A percentile compares a stretch with the other conserved stretches of the same genome.
Evolutionary conservation across 2,329 filamentous ascomycete species (phyloP).

Genomic region (Drechslerella coelobrocha): DNA sequence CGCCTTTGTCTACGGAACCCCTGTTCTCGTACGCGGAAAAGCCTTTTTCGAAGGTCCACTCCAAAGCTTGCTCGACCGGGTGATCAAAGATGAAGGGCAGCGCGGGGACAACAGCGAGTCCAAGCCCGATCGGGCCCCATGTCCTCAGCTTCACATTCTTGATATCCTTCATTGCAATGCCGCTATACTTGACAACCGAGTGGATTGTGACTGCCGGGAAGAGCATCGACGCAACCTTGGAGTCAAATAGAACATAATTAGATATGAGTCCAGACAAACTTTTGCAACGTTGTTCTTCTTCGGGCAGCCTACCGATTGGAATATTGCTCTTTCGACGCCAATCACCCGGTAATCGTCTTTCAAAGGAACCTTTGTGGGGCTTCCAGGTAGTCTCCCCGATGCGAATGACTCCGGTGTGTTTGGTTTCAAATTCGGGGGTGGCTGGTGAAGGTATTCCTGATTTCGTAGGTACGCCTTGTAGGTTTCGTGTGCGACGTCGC

Average conservation of each 20-base stretch:
- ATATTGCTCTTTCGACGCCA: conserved; percentile 87
- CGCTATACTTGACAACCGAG: conserved; percentile 87
- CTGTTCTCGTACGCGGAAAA: conserved; percentile 73
- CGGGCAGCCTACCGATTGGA: conserved; percentile 65
- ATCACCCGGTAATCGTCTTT: conserved; percentile 90
- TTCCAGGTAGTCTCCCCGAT: conserved; percentile 28
- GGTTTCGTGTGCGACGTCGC: conserved; percentile 89
- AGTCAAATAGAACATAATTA: too few relatives aligned
- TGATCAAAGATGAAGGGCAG: conserved; percentile 86
- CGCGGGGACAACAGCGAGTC: conserved; percentile 78
- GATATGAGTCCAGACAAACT: too few relatives aligned
- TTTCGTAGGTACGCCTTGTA: conserved; percentile 95
- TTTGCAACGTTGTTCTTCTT: conserved; percentile 66
- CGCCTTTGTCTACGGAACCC: conserved; percentile 2
- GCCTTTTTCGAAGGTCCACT: conserved; percentile 85
- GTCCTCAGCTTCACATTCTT: conserved; percentile 79
- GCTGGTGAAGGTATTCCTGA: conserved; percentile 74
- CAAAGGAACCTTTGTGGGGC: conserved; percentile 65
- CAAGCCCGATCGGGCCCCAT: conserved; percentile 88
- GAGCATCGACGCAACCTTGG: conserved; percentile 84
- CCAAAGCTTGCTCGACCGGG: conserved; percentile 88
- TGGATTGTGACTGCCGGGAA: conserved; percentile 93
- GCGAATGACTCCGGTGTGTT: conserved; percentile 38
- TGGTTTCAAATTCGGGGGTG: conserved; percentile 54
- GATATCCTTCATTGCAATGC: conserved; percentile 78